These are phyloP conservation scores for Phylloporus rhodoxanthus DNA, from an alignment of 768 basidiomycete genomes.

Conservation along the genomic window DNA sequence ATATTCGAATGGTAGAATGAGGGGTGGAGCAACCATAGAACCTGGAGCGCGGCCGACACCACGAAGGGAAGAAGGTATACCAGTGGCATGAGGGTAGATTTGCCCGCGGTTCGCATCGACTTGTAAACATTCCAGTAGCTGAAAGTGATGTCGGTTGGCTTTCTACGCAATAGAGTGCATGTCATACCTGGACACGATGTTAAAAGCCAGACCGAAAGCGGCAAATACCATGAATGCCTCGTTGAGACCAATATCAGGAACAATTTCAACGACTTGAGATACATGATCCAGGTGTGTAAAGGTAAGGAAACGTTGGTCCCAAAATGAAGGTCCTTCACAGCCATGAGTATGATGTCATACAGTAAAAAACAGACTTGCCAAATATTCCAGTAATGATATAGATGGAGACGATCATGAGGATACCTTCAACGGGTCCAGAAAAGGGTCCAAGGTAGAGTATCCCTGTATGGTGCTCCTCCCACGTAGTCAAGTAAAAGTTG, in stretches of 20 bases:
- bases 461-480: constrained; percentile 88
- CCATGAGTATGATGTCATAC: not conserved
- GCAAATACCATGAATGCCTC: constrained; percentile 85
- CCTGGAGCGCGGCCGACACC: constrained; percentile 60
- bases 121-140: constrained; percentile 80
- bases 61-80: constrained; percentile 77
- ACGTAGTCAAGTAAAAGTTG: constrained; percentile 71
- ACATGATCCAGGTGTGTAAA: constrained; percentile 51
- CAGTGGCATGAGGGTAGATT: constrained; percentile 51
- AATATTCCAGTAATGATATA: constrained; percentile 74
- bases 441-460: constrained; percentile 88
- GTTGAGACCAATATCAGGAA: constrained; percentile 74
- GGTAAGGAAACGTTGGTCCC: constrained; percentile 67
- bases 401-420: constrained; percentile 74
- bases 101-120: constrained; percentile 41
- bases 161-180: not conserved
- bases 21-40: constrained; percentile 78
- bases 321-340: constrained; percentile 63
- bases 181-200: constrained; percentile 64
- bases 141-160: constrained; percentile 1
- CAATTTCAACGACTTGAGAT: constrained; percentile 36
- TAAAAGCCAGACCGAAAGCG: constrained; percentile 63
- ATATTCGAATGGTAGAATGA: constrained; percentile 55
- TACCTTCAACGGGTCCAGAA: constrained; percentile 95
- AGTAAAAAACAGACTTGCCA: constrained; percentile 38